Evolutionary conservation across 1,284 basidiomycete species (phyloP).

Genomic region (Ceratobasidium sp.): DNA sequence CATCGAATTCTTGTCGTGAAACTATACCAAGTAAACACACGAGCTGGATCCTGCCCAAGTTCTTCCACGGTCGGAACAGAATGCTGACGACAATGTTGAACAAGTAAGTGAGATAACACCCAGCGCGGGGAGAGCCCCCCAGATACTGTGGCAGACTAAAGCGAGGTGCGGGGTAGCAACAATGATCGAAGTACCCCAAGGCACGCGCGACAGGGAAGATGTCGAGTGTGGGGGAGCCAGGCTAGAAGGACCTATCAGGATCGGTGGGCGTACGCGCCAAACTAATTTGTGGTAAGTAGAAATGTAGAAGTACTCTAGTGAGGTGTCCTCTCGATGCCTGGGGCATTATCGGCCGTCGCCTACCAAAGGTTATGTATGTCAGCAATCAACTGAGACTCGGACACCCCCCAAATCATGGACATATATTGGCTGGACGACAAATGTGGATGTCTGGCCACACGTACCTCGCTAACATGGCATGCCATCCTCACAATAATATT

Average conservation of each 20-base stretch:
- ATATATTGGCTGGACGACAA: background rate
- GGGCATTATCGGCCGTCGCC: conserved; percentile 11
- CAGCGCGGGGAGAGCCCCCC: conserved; percentile 2
- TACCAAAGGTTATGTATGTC: background rate
- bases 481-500: background rate
- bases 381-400: background rate
- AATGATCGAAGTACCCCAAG: conserved; percentile 35
- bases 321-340: conserved; percentile 25
- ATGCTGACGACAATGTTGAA: background rate
- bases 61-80: background rate
- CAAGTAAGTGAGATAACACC: conserved; percentile 10
- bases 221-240: conserved; percentile 16
- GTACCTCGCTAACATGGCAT: background rate
- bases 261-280: background rate
- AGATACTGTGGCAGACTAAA: background rate
- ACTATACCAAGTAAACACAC: conserved; percentile 1
- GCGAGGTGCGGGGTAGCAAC: background rate
- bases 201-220: conserved; percentile 8
- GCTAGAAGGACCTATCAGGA: background rate
- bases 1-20: conserved; percentile 7
- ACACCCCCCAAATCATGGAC: conserved; percentile 1
- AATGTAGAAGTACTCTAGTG: background rate
- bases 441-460: background rate
- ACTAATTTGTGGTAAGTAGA: background rate
- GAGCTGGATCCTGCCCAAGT: background rate